These are phyloP conservation scores for Pholiota adiposa DNA, from an alignment of 1,284 basidiomycete species.

Conservation along the genomic window DNA sequence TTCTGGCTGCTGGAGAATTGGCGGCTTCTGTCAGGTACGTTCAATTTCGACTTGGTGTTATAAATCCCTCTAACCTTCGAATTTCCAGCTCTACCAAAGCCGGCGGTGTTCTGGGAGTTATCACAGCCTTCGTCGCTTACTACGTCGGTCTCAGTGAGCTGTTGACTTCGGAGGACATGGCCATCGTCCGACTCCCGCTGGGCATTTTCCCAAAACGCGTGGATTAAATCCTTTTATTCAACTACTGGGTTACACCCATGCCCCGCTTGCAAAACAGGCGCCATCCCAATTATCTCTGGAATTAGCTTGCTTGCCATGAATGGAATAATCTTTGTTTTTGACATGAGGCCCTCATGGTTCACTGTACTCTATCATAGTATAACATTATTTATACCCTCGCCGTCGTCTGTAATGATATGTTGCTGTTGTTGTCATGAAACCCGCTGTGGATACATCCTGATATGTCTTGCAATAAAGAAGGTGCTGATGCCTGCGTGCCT, in stretches of 20 bases:
- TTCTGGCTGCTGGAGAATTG: conserved; percentile 53
- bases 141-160: conserved; percentile 70
- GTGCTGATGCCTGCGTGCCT: no score
- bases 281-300: not conserved
- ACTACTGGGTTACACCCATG: not conserved
- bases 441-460: not conserved
- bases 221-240: conserved; percentile 14
- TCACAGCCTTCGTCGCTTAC: conserved; percentile 71
- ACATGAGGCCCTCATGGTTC: not conserved
- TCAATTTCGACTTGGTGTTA: not conserved
- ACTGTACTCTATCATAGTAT: not conserved
- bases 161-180: conserved; percentile 41
- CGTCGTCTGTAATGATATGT: not conserved
- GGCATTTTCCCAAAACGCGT: conserved; percentile 36
- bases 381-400: not conserved
- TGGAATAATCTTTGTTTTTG: not conserved
- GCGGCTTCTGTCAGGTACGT: conserved; percentile 30
- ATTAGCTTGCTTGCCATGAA: not conserved
- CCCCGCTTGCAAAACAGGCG: not conserved
- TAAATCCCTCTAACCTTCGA: conserved; percentile 14
- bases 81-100: conserved; percentile 50
- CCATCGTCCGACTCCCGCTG: conserved; percentile 35
- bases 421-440: not conserved
- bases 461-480: no score
- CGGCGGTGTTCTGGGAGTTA: conserved; percentile 76